These are phyloP conservation scores for Nemania sp. DNA, from an alignment of 2,329 filamentous ascomycete genomes.

Conservation along the genomic window DNA sequence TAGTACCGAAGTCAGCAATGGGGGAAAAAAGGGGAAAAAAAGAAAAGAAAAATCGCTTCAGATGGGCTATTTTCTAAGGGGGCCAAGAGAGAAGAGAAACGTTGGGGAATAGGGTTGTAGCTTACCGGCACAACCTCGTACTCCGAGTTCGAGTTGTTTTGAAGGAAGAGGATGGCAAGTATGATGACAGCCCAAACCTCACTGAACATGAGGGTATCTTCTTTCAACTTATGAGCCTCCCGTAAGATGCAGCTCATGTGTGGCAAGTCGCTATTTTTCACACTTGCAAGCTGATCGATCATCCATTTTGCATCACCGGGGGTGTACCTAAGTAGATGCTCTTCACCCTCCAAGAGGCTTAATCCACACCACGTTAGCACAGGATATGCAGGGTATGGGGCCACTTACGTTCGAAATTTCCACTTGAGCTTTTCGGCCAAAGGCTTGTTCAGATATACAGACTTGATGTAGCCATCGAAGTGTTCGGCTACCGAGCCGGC, in stretches of 20 bases:
- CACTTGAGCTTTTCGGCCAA: too few species aligned
- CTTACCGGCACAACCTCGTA: conserved; percentile 1
- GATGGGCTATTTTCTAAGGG: too few species aligned
- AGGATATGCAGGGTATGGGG: too few species aligned
- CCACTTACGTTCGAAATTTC: too few species aligned
- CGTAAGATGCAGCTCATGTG: neutral
- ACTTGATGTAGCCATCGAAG: too few species aligned
- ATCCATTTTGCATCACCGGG: too few species aligned
- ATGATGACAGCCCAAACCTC: conserved; percentile 8
- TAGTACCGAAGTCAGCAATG: neutral
- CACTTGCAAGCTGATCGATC: neutral
- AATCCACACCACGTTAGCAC: too few species aligned
- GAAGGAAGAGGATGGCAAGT: neutral
- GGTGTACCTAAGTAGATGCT: too few species aligned
- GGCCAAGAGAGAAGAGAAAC: too few species aligned
- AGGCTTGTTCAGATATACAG: too few species aligned
- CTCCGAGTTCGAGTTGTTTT: neutral
- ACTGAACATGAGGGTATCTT: conserved; percentile 5
- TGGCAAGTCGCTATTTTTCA: neutral
- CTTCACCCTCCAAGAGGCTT: too few species aligned
- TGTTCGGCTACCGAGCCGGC: too few species aligned
- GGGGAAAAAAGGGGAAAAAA: neutral
- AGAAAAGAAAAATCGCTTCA: neutral
- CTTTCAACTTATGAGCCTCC: neutral
- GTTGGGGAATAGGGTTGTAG: neutral